Percentiles rank a stretch among this genome's conserved stretches.
phyloP scores from a whole-genome alignment of 2,329 filamentous ascomycete genomes.

The Colletotrichum salicis region DNA sequence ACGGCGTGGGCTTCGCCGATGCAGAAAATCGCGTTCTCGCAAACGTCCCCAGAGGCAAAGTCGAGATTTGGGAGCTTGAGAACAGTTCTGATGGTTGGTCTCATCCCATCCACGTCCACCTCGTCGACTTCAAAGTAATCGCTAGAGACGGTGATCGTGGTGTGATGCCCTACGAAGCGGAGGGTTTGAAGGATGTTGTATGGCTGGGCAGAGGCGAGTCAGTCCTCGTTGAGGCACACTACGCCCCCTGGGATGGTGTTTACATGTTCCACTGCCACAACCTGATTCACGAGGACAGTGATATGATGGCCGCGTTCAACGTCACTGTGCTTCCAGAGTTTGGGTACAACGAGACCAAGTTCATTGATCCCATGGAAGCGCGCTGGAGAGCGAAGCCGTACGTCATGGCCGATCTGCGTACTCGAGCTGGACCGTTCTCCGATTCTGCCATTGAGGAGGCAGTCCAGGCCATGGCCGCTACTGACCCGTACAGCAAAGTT shows the following conservation, averaged over 20 bases:
- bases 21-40: constrained; percentile 58
- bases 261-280: constrained; percentile 44
- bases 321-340: constrained; percentile 50
- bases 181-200: constrained; percentile 67
- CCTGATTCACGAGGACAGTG: constrained; percentile 55
- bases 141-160: constrained; percentile 54
- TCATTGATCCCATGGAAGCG: constrained; percentile 26
- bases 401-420: constrained; percentile 19
- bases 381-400: constrained; percentile 15
- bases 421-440: constrained; percentile 12
- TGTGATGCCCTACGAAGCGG: constrained; percentile 63
- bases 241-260: constrained; percentile 4
- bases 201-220: constrained; percentile 62
- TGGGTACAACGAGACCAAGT: constrained; percentile 24
- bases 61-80: constrained; percentile 60
- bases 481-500: constrained; percentile 15
- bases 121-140: constrained; percentile 67
- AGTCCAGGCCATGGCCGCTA: constrained; percentile 10
- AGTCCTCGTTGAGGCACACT: constrained; percentile 46
- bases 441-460: constrained; percentile 3
- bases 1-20: constrained; percentile 59
- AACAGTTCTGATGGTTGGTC: constrained; percentile 62
- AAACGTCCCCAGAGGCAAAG: constrained; percentile 55
- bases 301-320: constrained; percentile 60
- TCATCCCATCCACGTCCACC: constrained; percentile 67